Base-by-base conservation (phyloP, 2,329 filamentous ascomycete species). In the Trichocomaceae sp. region DNA sequence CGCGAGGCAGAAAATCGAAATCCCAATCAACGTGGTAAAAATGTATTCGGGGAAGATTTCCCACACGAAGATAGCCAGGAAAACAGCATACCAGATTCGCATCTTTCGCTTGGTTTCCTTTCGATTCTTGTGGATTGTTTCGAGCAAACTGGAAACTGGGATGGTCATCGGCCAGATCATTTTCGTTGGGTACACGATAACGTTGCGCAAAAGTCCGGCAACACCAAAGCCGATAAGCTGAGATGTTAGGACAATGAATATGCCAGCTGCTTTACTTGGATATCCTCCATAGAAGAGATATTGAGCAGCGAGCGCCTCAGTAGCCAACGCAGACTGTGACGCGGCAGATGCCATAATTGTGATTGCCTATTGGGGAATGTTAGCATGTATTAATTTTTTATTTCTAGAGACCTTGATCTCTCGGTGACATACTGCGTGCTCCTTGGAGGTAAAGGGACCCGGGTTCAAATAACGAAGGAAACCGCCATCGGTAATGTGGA, bases 191-290 rank as follows among this genome's bases (percentile, higher is more conserved):
- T 75, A 75, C 0, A 80, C 69, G 9, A 79, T 61, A 3, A 74
- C 67, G 19, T 71, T 67, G 12, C 78, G 70, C 60, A 80, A 62
- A 20, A 79, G 55, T 12, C 78, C 78, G 4, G 75, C 73, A 42
- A 80, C 63, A 29, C 77, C 78, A 41, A 76, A 80, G 0, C 77
- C 77, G 17, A 79, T 67, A 9, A 76, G 64, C 47, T 79, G 77
- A 2, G 77, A 78, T 0, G 77, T 77, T 8, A 80, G 60, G 0
- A 71, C 66, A 31, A 78, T 60, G 58, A 80, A 74, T 49, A 79
- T 72, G 8, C 70, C 70, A 0, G 70, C 69, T 2, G 64, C 72
- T 5, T 67, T 65, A 57, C 66, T 72, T 1, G 75, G 68, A 15
- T 70, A 65, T 8, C 69, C 63, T 17, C 69, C 65, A 54, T 80